These are phyloP conservation scores for Amniculicola lignicola DNA, from an alignment of 495 filamentous ascomycete genomes.

Conservation along the genomic window DNA sequence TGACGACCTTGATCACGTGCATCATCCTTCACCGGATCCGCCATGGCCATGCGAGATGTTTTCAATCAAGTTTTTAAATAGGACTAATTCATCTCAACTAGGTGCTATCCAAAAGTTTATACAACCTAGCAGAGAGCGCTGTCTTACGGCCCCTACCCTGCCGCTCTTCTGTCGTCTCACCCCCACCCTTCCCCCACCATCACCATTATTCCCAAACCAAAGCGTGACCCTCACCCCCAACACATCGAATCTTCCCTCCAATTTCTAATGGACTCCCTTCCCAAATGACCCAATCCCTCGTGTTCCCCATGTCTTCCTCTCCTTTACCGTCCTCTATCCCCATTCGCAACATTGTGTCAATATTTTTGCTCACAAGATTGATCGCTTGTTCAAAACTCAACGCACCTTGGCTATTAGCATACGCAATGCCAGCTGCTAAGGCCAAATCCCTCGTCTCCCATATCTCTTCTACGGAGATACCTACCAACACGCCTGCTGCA, in stretches of 20 bases:
- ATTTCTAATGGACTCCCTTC: constrained; percentile 36
- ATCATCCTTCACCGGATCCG: too few species aligned
- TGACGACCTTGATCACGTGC: too few species aligned
- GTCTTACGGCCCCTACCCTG: too few species aligned
- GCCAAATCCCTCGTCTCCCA: constrained; percentile 48
- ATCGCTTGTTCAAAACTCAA: constrained; percentile 44
- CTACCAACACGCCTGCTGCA: constrained; percentile 47
- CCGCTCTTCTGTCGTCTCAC: too few species aligned
- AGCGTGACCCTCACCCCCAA: constrained; percentile 15
- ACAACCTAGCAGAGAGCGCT: too few species aligned
- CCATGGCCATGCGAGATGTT: too few species aligned
- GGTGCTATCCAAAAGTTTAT: too few species aligned
- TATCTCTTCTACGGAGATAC: constrained; percentile 49
- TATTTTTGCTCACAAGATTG: constrained; percentile 48
- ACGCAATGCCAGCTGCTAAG: constrained; percentile 51
- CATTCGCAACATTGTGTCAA: constrained; percentile 50
- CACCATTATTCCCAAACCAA: neutral
- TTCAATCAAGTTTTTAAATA: too few species aligned
- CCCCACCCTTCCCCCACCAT: too few species aligned
- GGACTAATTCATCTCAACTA: too few species aligned
- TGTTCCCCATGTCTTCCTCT: neutral
- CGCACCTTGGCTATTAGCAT: constrained; percentile 45
- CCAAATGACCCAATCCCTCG: constrained; percentile 30
- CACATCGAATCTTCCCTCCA: constrained; percentile 25
- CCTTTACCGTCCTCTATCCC: constrained; percentile 23